Conservation (phyloP, 2,329 filamentous ascomycete genomes). For the Emericellopsis cladophorae region DNA sequence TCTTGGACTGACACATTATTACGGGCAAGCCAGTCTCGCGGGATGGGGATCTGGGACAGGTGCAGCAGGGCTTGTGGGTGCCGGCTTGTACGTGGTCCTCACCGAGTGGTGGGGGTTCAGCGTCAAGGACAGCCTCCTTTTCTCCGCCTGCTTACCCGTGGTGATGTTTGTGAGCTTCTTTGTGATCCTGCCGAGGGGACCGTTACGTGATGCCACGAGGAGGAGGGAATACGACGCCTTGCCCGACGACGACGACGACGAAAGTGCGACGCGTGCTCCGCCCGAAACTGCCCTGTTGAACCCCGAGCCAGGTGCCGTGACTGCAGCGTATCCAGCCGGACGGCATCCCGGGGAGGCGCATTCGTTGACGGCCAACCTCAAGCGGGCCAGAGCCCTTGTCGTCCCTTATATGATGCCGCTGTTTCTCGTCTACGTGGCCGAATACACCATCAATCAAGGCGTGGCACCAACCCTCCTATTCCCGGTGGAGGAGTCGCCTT, state of each 20-base stretch:
- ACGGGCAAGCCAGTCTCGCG: conserved; percentile 74
- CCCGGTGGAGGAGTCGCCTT: conserved; percentile 63
- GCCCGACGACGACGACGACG: conserved; percentile 25
- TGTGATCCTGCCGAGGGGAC: conserved; percentile 56
- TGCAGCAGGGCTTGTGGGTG: conserved; percentile 75
- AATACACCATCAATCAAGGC: conserved; percentile 96
- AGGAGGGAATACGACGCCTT: conserved; percentile 42
- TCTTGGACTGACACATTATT: conserved; percentile 83
- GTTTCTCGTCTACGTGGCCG: conserved; percentile 83
- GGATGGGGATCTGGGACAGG: conserved; percentile 91
- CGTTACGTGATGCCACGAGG: conserved; percentile 35
- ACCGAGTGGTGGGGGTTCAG: conserved; percentile 69
- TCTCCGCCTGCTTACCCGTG: conserved; percentile 65
- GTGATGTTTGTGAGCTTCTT: conserved; percentile 87
- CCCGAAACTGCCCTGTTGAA: conserved; percentile 10
- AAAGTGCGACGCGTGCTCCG: conserved; percentile 3
- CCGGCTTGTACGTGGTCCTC: conserved; percentile 74
- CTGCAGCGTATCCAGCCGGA: conserved; percentile 24
- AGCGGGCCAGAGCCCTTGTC: conserved; percentile 57
- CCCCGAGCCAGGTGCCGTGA: conserved; percentile 12
- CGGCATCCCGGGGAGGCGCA: conserved; percentile 11
- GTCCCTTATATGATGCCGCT: conserved; percentile 80
- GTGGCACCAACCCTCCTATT: conserved; percentile 85
- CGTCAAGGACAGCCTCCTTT: conserved; percentile 61
- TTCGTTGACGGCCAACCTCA: conserved; percentile 38